A percentile compares a stretch with the other conserved stretches of the same genome.
Conservation (phyloP, 139 green algal species). For the Diplosphaera chodatii region DNA sequence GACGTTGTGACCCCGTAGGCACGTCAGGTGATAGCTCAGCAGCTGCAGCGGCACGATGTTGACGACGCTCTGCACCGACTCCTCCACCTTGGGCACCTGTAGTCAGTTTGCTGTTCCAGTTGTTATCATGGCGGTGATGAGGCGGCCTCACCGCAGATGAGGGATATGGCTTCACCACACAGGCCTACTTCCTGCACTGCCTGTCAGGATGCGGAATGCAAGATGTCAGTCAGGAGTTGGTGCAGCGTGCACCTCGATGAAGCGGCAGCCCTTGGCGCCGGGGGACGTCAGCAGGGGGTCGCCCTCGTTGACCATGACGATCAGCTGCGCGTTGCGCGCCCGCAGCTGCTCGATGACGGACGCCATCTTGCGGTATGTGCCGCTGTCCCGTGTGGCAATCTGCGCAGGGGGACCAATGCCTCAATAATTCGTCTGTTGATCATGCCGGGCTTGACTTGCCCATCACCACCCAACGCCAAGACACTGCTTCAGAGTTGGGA, state of each 20-base stretch:
- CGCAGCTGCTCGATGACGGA: slow-evolving; percentile 89
- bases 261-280: slow-evolving; percentile 29
- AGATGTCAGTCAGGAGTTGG: no score
- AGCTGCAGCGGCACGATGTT: slow-evolving; percentile 97
- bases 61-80: slow-evolving; percentile 85
- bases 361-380: slow-evolving; percentile 85
- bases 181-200: no score
- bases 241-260: slow-evolving; percentile 20
- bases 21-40: slow-evolving; percentile 87
- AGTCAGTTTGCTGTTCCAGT: no score
- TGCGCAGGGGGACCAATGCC: slow-evolving; percentile 88
- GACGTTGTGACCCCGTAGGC: slow-evolving; percentile 86
- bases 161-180: no score
- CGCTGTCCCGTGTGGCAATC: slow-evolving; percentile 19
- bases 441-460: no score
- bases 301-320: slow-evolving; percentile 80
- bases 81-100: slow-evolving; percentile 50
- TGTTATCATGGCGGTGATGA: no score
- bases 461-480: no score
- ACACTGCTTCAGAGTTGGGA: no score
- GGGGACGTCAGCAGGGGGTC: slow-evolving; percentile 35
- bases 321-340: slow-evolving; percentile 62
- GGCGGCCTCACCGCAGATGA: no score
- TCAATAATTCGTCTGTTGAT: no score
- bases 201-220: no score